These are phyloP conservation scores for Diaporthe humulicola DNA, from an alignment of 2,329 filamentous ascomycete species.

Conservation along the genomic window DNA sequence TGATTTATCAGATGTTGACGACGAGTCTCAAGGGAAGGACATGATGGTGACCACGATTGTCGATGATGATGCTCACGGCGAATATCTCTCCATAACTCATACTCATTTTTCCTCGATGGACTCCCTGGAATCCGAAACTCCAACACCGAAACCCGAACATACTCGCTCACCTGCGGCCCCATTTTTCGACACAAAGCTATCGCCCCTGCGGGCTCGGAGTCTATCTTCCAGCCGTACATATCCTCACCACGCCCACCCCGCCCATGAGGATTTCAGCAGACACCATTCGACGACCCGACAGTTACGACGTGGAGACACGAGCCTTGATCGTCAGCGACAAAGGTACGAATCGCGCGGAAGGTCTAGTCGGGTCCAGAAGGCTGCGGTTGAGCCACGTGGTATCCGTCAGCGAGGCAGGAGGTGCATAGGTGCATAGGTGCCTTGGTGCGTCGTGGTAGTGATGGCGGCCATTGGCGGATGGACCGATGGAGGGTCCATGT, in stretches of 20 bases:
- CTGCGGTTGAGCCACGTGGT: constrained; percentile 9
- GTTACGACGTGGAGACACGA: constrained; percentile 23
- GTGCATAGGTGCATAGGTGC: constrained; percentile 12
- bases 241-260: constrained; percentile 38
- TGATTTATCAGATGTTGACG: constrained; percentile 57
- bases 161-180: constrained; percentile 45
- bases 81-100: constrained; percentile 55
- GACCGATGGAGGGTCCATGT: not conserved
- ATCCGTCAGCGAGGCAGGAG: constrained; percentile 29
- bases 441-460: not conserved
- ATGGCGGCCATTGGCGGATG: not conserved
- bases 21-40: constrained; percentile 50
- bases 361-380: constrained; percentile 21
- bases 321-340: constrained; percentile 26
- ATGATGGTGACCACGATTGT: constrained; percentile 40
- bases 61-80: constrained; percentile 49
- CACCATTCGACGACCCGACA: constrained; percentile 32
- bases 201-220: constrained; percentile 40
- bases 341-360: constrained; percentile 14
- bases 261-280: constrained; percentile 27
- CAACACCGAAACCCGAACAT: constrained; percentile 57
- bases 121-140: constrained; percentile 57
- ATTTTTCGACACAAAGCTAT: constrained; percentile 52
- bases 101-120: constrained; percentile 52
- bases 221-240: constrained; percentile 37